phyloP scores from a whole-genome alignment of 139 green algal species.

The Tetraselmis chui region DNA sequence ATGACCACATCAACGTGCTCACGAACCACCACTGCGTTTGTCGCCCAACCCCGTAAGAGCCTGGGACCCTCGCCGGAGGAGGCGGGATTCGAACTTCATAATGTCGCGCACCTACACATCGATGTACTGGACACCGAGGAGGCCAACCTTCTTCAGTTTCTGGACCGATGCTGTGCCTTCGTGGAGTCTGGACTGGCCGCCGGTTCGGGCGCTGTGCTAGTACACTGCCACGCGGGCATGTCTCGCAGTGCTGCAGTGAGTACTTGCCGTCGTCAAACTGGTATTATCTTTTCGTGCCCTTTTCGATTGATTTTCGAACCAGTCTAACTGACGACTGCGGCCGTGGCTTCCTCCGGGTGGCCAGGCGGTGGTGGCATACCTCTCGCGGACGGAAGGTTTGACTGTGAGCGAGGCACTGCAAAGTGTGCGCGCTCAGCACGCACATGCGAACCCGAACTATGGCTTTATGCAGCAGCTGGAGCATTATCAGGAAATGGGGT shows the following conservation, averaged over 20 bases:
- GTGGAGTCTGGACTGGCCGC: background rate
- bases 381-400: background rate
- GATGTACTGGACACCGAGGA: constrained; percentile 14
- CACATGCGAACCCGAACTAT: constrained; percentile 6
- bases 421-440: background rate
- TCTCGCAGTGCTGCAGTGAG: constrained; percentile 11
- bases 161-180: background rate
- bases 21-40: too few species aligned
- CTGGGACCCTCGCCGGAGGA: background rate
- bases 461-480: constrained; percentile 10
- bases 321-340: too few species aligned
- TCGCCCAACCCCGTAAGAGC: too few species aligned
- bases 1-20: too few species aligned
- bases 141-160: constrained; percentile 8
- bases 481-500: constrained; percentile 8
- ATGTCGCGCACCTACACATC: background rate
- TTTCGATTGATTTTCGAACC: too few species aligned
- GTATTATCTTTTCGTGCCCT: too few species aligned
- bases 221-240: constrained; percentile 20
- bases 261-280: too few species aligned
- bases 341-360: too few species aligned
- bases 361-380: constrained; percentile 1
- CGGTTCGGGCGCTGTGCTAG: background rate
- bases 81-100: background rate
- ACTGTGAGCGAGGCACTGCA: background rate